Evolutionary conservation across 148 eudicot species (phyloP).

Genomic region (Linanthus parryae): DNA sequence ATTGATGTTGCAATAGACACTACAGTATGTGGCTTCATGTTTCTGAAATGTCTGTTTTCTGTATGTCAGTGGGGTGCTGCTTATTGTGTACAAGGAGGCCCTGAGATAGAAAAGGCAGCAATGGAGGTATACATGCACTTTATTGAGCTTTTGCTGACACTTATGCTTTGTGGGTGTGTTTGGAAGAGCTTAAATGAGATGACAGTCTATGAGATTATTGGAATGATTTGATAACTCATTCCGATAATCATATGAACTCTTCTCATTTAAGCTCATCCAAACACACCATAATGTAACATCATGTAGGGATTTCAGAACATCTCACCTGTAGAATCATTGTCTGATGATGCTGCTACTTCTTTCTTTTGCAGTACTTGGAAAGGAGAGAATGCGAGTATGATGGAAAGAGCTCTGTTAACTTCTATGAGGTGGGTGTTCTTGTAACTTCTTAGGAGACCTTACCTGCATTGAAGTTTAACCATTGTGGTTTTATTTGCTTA

Average conservation of each 20-base stretch:
- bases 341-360: not conserved
- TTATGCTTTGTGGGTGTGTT: too few relatives aligned
- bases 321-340: not conserved
- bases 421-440: slow-evolving; percentile 55
- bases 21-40: not conserved
- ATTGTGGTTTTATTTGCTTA: not conserved
- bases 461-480: not conserved
- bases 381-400: slow-evolving; percentile 93
- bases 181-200: too few relatives aligned
- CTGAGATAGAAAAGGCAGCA: slow-evolving; percentile 60
- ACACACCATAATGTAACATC: too few relatives aligned
- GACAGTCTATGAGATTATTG: too few relatives aligned
- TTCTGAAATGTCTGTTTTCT: too few relatives aligned
- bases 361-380: slow-evolving; percentile 66
- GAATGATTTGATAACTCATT: too few relatives aligned
- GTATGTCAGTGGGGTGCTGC: slow-evolving; percentile 89
- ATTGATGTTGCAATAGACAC: not conserved
- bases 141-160: too few relatives aligned
- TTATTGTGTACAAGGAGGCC: slow-evolving; percentile 82
- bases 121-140: too few relatives aligned
- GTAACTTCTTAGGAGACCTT: not conserved
- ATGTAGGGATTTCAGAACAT: too few relatives aligned
- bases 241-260: too few relatives aligned
- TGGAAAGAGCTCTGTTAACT: slow-evolving; percentile 58
- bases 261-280: too few relatives aligned